Evolutionary conservation across 768 basidiomycete genomes (phyloP).

Genomic region (Serpula lacrymans): DNA sequence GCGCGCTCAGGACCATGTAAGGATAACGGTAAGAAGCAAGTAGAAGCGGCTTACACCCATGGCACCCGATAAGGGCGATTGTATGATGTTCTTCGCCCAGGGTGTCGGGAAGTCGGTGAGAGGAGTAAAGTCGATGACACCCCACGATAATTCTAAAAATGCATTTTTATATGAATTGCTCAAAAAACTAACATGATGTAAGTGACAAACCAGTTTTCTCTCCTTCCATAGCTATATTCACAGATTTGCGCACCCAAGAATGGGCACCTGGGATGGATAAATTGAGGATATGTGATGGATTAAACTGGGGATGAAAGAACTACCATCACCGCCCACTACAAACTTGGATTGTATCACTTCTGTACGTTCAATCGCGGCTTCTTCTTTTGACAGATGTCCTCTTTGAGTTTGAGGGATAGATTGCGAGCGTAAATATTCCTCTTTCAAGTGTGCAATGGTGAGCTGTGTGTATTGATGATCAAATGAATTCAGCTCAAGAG

Average conservation of each 20-base stretch:
- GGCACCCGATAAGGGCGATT: constrained; percentile 10
- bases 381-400: neutral
- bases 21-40: neutral
- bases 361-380: neutral
- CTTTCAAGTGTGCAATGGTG: neutral
- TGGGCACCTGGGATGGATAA: constrained; percentile 13
- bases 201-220: constrained; percentile 11
- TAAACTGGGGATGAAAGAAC: neutral
- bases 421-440: neutral
- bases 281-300: neutral
- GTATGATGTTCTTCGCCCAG: constrained; percentile 15
- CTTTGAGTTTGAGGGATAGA: neutral
- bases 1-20: constrained; percentile 1
- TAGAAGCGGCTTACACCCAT: constrained; percentile 1
- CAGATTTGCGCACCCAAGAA: constrained; percentile 16
- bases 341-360: constrained; percentile 16
- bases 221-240: constrained; percentile 14
- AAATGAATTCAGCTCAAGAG: too few relatives aligned
- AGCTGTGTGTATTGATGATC: too few relatives aligned
- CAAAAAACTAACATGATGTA: neutral
- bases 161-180: neutral
- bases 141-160: constrained; percentile 15
- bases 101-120: constrained; percentile 15
- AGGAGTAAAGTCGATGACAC: constrained; percentile 13
- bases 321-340: constrained; percentile 21